Conservation (phyloP, 2,329 filamentous ascomycete species). For the Venturia asperata region DNA sequence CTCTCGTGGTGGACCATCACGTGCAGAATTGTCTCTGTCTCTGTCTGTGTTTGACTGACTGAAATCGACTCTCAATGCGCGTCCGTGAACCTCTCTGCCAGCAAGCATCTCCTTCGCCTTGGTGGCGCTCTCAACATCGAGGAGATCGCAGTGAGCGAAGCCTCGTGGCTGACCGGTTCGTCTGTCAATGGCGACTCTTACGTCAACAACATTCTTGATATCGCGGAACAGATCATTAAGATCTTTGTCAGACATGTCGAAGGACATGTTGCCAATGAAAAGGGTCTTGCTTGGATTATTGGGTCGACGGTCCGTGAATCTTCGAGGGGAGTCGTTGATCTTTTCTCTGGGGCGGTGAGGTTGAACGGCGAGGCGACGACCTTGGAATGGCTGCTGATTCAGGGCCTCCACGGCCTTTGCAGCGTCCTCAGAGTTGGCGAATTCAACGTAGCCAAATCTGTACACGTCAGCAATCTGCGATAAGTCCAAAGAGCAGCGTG, state of each 20-base stretch:
- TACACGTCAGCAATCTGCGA: constrained; percentile 21
- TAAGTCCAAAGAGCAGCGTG: neutral
- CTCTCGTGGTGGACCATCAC: neutral
- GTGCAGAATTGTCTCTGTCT: neutral
- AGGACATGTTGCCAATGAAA: constrained; percentile 81
- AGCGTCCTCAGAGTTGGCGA: constrained; percentile 47
- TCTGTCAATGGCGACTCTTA: constrained; percentile 76
- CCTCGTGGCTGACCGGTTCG: constrained; percentile 73
- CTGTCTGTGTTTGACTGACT: constrained; percentile 27
- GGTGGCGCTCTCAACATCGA: constrained; percentile 57
- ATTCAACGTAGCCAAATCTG: constrained; percentile 63
- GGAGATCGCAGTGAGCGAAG: constrained; percentile 78
- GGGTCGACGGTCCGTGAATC: neutral
- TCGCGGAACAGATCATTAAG: constrained; percentile 69
- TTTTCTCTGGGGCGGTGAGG: constrained; percentile 40
- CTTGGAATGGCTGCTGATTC: constrained; percentile 55
- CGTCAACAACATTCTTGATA: constrained; percentile 62
- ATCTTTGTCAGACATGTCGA: constrained; percentile 76
- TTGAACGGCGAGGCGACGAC: constrained; percentile 57
- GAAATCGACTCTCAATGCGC: constrained; percentile 60
- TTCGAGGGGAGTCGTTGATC: neutral
- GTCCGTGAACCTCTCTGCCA: constrained; percentile 56
- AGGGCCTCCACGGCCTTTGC: constrained; percentile 49
- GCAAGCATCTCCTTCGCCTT: constrained; percentile 51
- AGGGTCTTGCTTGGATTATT: constrained; percentile 57